Evolutionary conservation across 2,329 filamentous ascomycete species (phyloP), one percentile per base, ranked within the genome.

Genomic region (Aschersonia sp.): DNA sequence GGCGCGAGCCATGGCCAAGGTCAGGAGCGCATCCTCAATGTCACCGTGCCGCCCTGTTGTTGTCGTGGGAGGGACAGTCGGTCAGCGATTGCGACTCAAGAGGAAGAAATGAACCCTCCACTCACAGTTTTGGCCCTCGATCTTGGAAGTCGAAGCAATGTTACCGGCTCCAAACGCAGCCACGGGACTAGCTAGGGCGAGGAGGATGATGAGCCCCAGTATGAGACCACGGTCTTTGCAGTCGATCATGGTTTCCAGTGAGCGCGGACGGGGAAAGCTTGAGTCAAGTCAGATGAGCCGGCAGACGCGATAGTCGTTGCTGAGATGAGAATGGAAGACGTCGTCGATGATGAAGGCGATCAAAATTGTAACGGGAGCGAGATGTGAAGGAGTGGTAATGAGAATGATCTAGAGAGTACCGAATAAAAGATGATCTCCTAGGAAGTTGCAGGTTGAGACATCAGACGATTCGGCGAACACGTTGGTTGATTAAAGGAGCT

Each of bases 1-100:
- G 55, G 68, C 69, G 44, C 63, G 67, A 46, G 72, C 72, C 66
- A 74, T 72, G 44, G 81, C 66, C 31, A 95, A 71, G 50, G 77
- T 81, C 50, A 94, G 77, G 48, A 95, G 79, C 35, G 84, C 83
- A 70, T 95, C 89, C 71, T 95, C 89, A 58, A 95, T 94, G 65
- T 95, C 89, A 59, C 85, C 85, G 74, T 90, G 84, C 54, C 84
- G 83, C 83, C 83, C 77, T 82, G 54, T 10, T 8, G 30, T 22
- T 4, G 22, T 22, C 22, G 22, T 22, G 10, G 4, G 11, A 48
- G 41, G 39, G 14, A 22, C 29, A 42, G 10, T 32, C 46, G 22
- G 40, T 49, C 43, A 44, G 43, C 42, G 40, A 12, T n/a, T 41
- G 10, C 9, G 7, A 41, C 3, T 6, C 14, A 4, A 37, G 35